Conservation (phyloP, 345 rosid species). For the Fremontodendron californicum region DNA sequence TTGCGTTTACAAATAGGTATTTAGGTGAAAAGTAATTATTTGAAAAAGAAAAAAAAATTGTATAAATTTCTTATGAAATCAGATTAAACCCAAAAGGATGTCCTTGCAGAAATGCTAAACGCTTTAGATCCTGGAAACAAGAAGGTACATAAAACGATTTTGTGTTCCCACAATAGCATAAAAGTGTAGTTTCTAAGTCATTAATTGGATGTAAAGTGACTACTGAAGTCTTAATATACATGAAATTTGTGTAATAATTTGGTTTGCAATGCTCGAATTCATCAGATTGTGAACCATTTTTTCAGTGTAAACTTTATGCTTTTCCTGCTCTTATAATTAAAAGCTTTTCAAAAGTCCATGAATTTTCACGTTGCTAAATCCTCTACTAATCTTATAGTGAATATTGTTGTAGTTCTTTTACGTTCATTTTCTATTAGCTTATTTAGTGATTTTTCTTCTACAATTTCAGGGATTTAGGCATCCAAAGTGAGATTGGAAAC, state of each 20-base stretch:
- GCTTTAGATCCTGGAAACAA: slow-evolving; percentile 81
- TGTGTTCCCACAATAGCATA: not conserved
- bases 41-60: too few species aligned
- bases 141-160: slow-evolving; percentile 48
- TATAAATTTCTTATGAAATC: too few species aligned
- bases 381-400: slow-evolving; percentile 1
- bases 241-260: not conserved
- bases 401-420: not conserved
- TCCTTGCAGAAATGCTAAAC: slow-evolving; percentile 91
- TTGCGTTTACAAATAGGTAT: too few species aligned
- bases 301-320: not conserved
- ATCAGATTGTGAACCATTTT: not conserved
- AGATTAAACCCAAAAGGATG: too few species aligned
- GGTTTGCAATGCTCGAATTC: not conserved
- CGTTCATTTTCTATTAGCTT: not conserved
- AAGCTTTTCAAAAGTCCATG: not conserved
- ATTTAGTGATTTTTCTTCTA: slow-evolving; percentile 9
- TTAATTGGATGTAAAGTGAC: not conserved
- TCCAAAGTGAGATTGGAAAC: too few species aligned
- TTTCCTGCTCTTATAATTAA: not conserved
- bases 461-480: slow-evolving; percentile 64
- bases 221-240: not conserved
- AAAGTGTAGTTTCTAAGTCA: not conserved
- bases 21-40: too few species aligned
- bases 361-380: not conserved